Percentiles rank a stretch among this genome's conserved stretches.
phyloP scores from a whole-genome alignment of 305 asterid genomes.

The Fraxinus greggii region DNA sequence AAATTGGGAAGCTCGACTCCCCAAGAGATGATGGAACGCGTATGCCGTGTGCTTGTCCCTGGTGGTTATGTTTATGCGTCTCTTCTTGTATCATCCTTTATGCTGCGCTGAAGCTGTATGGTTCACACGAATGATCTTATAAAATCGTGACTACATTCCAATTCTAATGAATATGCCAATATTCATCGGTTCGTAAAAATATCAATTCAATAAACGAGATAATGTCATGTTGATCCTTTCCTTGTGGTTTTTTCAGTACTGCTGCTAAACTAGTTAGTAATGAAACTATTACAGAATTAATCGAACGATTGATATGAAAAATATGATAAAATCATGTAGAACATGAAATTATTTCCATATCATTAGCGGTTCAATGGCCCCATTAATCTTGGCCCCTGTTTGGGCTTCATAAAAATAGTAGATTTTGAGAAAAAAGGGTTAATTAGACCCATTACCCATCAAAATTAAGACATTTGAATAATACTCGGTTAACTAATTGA shows the following conservation, averaged over 20 bases:
- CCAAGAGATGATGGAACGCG: constrained; percentile 22
- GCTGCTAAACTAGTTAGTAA: neutral
- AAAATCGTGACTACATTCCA: neutral
- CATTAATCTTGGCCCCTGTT: too few relatives aligned
- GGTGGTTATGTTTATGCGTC: constrained; percentile 46
- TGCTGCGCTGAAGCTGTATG: constrained; percentile 46
- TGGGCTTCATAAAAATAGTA: too few relatives aligned
- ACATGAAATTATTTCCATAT: neutral
- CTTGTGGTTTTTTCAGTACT: neutral
- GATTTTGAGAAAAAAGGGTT: constrained; percentile 15
- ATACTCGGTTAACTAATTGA: too few relatives aligned
- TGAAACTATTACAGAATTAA: neutral
- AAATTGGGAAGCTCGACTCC: constrained; percentile 2
- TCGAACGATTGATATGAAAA: neutral
- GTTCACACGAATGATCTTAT: constrained; percentile 30
- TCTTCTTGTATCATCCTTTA: constrained; percentile 49
- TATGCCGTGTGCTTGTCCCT: constrained; percentile 36
- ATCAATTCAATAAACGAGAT: neutral
- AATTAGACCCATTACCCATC: too few relatives aligned
- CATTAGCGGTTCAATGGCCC: neutral
- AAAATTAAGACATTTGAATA: too few relatives aligned
- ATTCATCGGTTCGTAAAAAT: neutral
- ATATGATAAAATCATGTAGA: neutral
- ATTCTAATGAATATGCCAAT: neutral
- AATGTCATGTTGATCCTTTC: neutral